Evolutionary conservation across 805 yeast genomes (phyloP), one percentile per base, ranked within the genome.

Genomic region (Candida boidinii): DNA sequence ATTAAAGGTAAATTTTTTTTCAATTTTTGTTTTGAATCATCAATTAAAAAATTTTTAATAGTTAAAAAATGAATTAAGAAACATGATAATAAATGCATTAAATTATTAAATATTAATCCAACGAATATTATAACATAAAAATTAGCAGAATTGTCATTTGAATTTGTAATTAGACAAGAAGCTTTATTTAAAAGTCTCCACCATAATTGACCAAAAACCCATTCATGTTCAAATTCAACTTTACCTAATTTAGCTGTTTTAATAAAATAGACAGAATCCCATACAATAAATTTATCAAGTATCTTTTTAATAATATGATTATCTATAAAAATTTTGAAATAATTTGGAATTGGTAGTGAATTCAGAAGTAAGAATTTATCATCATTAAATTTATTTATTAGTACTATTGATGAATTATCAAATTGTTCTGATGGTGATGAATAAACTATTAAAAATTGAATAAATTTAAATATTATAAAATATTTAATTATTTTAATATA

Each of bases 151-250:
- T 31, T 17, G 46, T 56, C 23, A 32, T 17, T 19, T 2, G 10
- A 42, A 44, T 4, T 41, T 51, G 28, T n/a, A n/a, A n/a, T n/a
- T n/a, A n/a, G n/a, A n/a, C n/a, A n/a, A n/a, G n/a, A n/a, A n/a
- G n/a, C n/a, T n/a, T n/a, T n/a, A n/a, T n/a, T n/a, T n/a, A 54
- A 30, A 4, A 77, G 29, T 17, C 71, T 49, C 62, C 79, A 68
- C 94, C 95, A 90, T 2, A 74, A 48, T 9, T 82, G 82, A 18
- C 94, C 76, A 51, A 85, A 90, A 4, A 94, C 96, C 67, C 74
- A 82, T 56, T 87, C 94, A 53, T 90, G 95, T 55, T 90, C 97
- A 54, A 66, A 88, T n/a, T 58, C 52, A 2, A 65, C 57, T 12
- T 58, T 53, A 0, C 68, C 74, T 12, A 68, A 53, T 8, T 55